phyloP scores from a whole-genome alignment of 2,329 filamentous ascomycete genomes.

The Xylaria sp. region DNA sequence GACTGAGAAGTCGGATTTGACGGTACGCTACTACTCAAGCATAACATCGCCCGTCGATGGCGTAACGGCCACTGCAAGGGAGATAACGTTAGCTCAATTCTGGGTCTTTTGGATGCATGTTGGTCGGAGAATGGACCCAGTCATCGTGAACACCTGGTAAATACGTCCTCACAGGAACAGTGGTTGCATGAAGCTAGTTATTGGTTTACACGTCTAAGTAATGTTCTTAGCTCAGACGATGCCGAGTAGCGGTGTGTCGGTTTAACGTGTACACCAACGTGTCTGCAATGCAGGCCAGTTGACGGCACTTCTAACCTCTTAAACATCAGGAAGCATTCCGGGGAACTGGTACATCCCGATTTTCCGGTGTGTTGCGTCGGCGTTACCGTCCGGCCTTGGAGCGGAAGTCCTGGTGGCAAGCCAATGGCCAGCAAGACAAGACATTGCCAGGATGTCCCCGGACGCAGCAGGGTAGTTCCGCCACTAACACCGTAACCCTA shows the following conservation, averaged over 20 bases:
- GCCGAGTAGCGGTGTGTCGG: neutral
- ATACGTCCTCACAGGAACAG: neutral
- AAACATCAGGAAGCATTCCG: neutral
- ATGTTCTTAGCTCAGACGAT: neutral
- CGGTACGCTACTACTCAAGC: neutral
- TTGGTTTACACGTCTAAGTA: neutral
- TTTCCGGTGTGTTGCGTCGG: neutral
- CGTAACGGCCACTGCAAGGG: conserved; percentile 12
- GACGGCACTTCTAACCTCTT: neutral
- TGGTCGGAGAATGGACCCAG: neutral
- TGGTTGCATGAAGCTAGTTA: neutral
- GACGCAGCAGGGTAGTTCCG: conserved; percentile 7
- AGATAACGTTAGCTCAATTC: neutral
- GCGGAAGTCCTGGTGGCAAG: neutral
- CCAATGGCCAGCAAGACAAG: neutral
- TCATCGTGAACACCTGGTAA: neutral
- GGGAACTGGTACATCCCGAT: conserved; percentile 14
- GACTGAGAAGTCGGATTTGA: neutral
- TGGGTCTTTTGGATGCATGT: neutral
- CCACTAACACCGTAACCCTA: neutral
- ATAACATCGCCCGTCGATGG: conserved; percentile 4
- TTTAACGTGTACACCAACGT: neutral
- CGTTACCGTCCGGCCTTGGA: neutral
- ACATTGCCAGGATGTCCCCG: neutral
- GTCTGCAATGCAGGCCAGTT: conserved; percentile 4